Base-by-base conservation (phyloP, 2,329 filamentous ascomycete genomes). In the Phyllosticta citrichinensis region DNA sequence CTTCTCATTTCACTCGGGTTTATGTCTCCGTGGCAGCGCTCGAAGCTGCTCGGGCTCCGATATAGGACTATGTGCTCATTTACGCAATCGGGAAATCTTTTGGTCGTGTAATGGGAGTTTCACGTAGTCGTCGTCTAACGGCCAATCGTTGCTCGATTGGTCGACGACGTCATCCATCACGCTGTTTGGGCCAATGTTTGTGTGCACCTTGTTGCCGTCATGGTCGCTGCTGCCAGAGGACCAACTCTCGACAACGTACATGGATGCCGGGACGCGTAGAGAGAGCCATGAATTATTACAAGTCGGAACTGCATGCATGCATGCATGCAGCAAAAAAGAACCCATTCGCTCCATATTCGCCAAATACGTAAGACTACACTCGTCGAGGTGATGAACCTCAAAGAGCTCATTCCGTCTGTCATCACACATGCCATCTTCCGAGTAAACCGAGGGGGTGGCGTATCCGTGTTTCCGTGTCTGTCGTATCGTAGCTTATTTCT, bases 281-380 rank as follows among this genome's bases (percentile, higher is more conserved):
- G 20, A 52, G 58, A 62, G 55, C 55, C 60, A 62, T 62, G 51
- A 58, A 62, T 62, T 62, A 62, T 58, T 62, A 62, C 56, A 62
- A 58, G 56, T 52, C 55, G 51, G 56, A 55, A 62, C 60, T 55
- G 51, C 56, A 62, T 57, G 60, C 56, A 62, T 51, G 52, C 58
- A 58, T 55, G 51, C 56, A 62, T 57, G 60, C 56, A 62, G 56
- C 56, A 62, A 58, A 51, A 62, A 62, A 62, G 52, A 58, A 58
- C 52, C 59, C 59, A 47, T 22, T 62, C 60, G 60, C 60, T 62
- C 60, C 60, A 62, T 57, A 54, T 62, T 57, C 60, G 60, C 60
- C 60, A 62, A 55, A 35, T 62, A 62, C 60, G 60, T 62, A 56
- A 62, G 53, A 62, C 55, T 62, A 52, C 60, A 51, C 60, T 62